Conservation (phyloP, 2,329 filamentous ascomycete species). For the Fusarium stilboides region DNA sequence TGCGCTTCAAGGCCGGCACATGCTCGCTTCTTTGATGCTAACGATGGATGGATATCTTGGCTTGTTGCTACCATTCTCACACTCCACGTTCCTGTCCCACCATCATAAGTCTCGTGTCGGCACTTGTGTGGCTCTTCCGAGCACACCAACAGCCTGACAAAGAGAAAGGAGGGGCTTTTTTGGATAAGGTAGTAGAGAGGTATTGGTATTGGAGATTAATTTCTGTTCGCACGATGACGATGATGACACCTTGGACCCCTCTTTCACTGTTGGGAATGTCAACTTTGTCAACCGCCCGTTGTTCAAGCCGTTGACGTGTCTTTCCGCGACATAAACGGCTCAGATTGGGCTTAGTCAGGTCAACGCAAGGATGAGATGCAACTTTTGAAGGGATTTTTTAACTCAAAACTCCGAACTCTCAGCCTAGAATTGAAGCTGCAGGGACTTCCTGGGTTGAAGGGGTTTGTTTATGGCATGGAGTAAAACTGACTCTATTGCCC, state of each 20-base stretch:
- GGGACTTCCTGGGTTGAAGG: neutral
- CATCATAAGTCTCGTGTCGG: conserved; percentile 32
- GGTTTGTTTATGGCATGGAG: neutral
- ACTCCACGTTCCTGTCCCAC: conserved; percentile 27
- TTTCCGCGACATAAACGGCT: conserved; percentile 23
- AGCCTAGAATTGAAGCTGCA: too few species aligned
- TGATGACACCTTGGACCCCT: conserved; percentile 43
- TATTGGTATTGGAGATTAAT: neutral
- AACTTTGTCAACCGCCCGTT: conserved; percentile 16
- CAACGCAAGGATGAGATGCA: neutral
- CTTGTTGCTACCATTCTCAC: neutral
- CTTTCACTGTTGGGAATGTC: conserved; percentile 20
- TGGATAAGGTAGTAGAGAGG: too few species aligned
- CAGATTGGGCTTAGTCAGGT: conserved; percentile 19
- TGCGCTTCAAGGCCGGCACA: neutral
- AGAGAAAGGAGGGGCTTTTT: conserved; percentile 20
- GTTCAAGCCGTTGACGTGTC: conserved; percentile 36
- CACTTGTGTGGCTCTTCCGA: conserved; percentile 38
- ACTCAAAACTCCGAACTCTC: neutral
- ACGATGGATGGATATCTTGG: neutral
- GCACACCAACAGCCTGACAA: conserved; percentile 17
- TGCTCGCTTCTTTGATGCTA: neutral
- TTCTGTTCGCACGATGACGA: conserved; percentile 41
- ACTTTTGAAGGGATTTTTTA: neutral
- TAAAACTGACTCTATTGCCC: neutral